These are phyloP conservation scores for Solanum lycopersicoides DNA, from an alignment of 257 asterid species.

Conservation along the genomic window DNA sequence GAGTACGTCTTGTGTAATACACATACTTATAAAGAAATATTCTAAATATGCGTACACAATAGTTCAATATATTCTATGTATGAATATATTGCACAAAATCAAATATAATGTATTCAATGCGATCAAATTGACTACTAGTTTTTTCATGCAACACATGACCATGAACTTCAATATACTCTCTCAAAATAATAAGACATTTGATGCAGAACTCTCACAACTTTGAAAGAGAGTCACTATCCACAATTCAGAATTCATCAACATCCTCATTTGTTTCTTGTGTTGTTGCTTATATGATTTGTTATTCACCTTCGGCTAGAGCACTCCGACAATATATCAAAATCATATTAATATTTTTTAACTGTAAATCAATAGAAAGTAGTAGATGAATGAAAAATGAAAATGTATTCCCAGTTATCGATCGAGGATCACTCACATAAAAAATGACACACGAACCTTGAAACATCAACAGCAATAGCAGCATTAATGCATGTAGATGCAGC, in stretches of 20 bases:
- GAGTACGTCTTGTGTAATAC: too few species aligned
- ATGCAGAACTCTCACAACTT: slow-evolving; percentile 85
- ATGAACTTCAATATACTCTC: slow-evolving; percentile 97
- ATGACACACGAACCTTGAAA: too few species aligned
- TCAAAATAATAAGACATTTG: slow-evolving; percentile 78
- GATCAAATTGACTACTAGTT: slow-evolving; percentile 46
- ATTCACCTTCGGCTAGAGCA: slow-evolving; percentile 33
- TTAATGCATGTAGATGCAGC: too few species aligned
- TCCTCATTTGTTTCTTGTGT: slow-evolving; percentile 55
- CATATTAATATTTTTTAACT: neutral
- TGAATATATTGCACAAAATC: too few species aligned
- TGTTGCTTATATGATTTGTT: slow-evolving; percentile 29
- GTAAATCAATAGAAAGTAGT: neutral
- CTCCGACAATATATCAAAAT: slow-evolving; percentile 27
- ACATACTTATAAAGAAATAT: too few species aligned
- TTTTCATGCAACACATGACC: slow-evolving; percentile 95
- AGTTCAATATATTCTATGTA: too few species aligned
- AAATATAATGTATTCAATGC: too few species aligned
- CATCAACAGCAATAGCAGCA: too few species aligned
- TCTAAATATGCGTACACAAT: too few species aligned
- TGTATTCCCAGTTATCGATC: too few species aligned
- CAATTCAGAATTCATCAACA: slow-evolving; percentile 38
- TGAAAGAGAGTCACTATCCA: slow-evolving; percentile 58
- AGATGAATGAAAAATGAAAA: too few species aligned
- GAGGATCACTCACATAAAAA: too few species aligned